Base-by-base conservation (phyloP, 192 early-diverging fungal species). In the Backusella luteola region DNA sequence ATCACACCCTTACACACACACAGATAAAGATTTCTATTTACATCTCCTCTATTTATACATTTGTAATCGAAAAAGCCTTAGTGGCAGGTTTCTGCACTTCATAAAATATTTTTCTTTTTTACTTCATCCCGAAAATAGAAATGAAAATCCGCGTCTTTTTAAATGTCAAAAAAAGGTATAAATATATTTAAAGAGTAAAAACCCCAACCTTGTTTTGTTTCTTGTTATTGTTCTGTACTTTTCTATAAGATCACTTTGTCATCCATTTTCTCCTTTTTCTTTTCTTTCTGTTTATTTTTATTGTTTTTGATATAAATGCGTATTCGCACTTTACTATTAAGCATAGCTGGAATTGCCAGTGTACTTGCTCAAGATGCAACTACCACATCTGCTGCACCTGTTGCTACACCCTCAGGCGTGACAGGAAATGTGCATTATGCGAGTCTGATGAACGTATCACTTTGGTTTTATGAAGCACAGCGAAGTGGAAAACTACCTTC, bases 381-480 rank as follows among this genome's bases (percentile, higher is more conserved):
- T 41, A 71, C 67, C 1, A 83, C 67, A 77, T 44, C 70, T 44
- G 17, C 36, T 66, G 36, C 70, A 79, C 56, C 32, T 52, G 49
- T 23, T 21, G 71, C 71, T 32, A 53, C 34, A n/a, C 71, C 75
- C 32, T 38, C 67, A 41, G 69, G 36, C 9, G 34, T 69, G 11
- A 77, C 76, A 66, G 80, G 73, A 6, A 83, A 83, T 38, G 34
- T 66, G 0, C 56, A 79, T 67, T 83, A 83, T 66, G 34, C 73
- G 21, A 44, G 66, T 4, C 29, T 89, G 21, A 59, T 89, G 32
- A 80, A 83, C 66, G 80, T 86, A 39, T 83, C 84, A 11, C 63
- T 89, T 6, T 76, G 79, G 68, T 89, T 89, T 69, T 89, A 87
- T 73, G 88, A 89, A 75, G 88, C 88, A 15, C 87, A 88, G 52